phyloP scores from a whole-genome alignment of 2,329 filamentous ascomycete species.

The Penicillium sp. region DNA sequence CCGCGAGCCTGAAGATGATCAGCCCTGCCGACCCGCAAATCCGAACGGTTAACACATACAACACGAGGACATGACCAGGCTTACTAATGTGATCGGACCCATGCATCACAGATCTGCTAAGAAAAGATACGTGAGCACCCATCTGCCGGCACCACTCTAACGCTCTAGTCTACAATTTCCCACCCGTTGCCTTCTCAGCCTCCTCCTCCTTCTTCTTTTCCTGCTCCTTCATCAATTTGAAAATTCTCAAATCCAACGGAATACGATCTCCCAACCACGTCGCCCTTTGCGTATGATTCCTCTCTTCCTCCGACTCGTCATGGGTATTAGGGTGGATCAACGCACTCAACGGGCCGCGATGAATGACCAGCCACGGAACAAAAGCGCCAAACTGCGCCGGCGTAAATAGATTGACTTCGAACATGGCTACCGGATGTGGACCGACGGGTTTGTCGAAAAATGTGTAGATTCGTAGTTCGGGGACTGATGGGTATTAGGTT shows the following conservation, averaged over 20 bases:
- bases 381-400: conserved; percentile 88
- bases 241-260: conserved; percentile 42
- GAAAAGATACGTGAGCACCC: background rate
- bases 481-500: conserved; percentile 54
- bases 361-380: conserved; percentile 77
- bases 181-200: conserved; percentile 4
- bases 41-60: background rate
- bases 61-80: background rate
- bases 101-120: background rate
- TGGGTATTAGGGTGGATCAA: conserved; percentile 78
- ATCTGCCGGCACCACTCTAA: background rate
- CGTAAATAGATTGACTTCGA: conserved; percentile 85
- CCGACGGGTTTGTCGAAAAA: conserved; percentile 77
- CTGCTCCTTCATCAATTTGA: conserved; percentile 32
- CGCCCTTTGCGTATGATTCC: conserved; percentile 48
- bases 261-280: conserved; percentile 48
- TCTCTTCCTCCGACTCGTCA: conserved; percentile 47
- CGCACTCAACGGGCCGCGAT: conserved; percentile 74
- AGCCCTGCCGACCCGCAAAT: background rate
- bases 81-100: background rate
- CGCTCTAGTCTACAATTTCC: conserved; percentile 1
- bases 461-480: conserved; percentile 77
- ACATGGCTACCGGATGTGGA: conserved; percentile 82
- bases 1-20: background rate
- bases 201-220: conserved; percentile 19